Base-by-base conservation (phyloP, 1,139 yeast genomes). In the Sugiyamaella grinbergsii region DNA sequence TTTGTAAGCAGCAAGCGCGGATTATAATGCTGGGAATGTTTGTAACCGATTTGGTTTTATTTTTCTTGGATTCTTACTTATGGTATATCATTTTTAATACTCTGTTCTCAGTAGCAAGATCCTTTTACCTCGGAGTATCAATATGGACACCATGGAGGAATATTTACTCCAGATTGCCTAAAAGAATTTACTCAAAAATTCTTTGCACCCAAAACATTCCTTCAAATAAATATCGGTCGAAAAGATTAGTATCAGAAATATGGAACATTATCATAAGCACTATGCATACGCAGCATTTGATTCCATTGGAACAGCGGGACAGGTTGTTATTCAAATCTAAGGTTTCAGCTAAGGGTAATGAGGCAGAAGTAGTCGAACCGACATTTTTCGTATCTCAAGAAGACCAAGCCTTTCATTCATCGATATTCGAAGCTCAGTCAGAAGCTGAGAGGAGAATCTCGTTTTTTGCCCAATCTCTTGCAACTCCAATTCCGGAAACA, bases 81-180 rank as follows among this genome's bases (percentile, higher is more conserved):
- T 89, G 96, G 96, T 89, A 88, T 63, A 83, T 88, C 56, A 80
- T 89, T 43, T 83, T 89, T 75, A 88, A 84, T 62, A 82, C 93
- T 52, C 62, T 84, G 1, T 82, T 88, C 56, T 87, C 95, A 1
- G 78, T 86, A 22, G 73, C 78, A 2, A 66, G 86, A 28, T 85
- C 96, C 0, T 81, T 85, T 62, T 78, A 81, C 6, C 71, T 81
- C 48, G 96, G 96, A 0, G 83, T 85, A 2, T 87, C 96, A 1
- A 80, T 87, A 4, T 76, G 88, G 70, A 83, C 95, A 0, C 96
- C 96, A 0, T 88, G 96, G 96, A 79, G 85, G 62, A 86, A 86
- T 61, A 80, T 85, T 4, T 89, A 83, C 63, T 77, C 86, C 1
- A 72, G 90, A 47, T 67, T 89, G 37, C 95, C 96, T 0, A 82